Evolutionary conservation across 148 eudicot genomes (phyloP).

Genomic region (Nepenthes mirabilis): DNA sequence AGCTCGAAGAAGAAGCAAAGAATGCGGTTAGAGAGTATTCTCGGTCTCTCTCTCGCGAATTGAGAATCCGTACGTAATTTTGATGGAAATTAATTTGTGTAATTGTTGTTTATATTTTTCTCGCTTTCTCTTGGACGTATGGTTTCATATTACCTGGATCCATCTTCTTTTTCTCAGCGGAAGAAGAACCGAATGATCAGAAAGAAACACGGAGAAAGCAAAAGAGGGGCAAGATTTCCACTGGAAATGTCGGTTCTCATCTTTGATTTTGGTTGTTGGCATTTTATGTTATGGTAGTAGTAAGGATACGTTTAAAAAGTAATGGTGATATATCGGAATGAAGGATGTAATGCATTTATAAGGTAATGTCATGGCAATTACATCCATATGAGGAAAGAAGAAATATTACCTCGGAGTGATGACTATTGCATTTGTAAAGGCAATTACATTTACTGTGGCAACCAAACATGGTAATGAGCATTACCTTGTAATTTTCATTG

Average conservation of each 20-base stretch:
- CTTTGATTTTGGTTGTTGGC: constrained; percentile 1
- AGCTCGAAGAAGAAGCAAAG: constrained; percentile 61
- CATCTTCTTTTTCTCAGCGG: constrained; percentile 11
- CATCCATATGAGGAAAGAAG: no score
- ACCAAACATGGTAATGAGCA: no score
- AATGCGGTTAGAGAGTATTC: constrained; percentile 45
- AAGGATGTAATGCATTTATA: no score
- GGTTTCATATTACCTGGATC: neutral
- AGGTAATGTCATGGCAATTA: no score
- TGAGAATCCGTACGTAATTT: constrained; percentile 35
- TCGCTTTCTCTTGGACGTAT: neutral
- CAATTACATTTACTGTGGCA: no score
- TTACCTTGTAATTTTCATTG: no score
- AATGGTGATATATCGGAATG: no score
- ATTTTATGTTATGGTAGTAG: neutral
- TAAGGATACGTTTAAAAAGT: no score
- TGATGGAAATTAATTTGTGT: neutral
- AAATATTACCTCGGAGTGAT: no score
- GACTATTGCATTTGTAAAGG: no score
- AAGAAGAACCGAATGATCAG: constrained; percentile 18
- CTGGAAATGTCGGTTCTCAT: constrained; percentile 40
- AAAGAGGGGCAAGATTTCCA: constrained; percentile 17
- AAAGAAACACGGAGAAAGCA: constrained; percentile 39
- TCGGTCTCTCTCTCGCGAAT: constrained; percentile 36
- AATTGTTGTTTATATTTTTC: neutral